Percentiles rank a stretch among this genome's conserved stretches.
phyloP scores from a whole-genome alignment of 257 asterid species.

The Lavandula angustifolia region DNA sequence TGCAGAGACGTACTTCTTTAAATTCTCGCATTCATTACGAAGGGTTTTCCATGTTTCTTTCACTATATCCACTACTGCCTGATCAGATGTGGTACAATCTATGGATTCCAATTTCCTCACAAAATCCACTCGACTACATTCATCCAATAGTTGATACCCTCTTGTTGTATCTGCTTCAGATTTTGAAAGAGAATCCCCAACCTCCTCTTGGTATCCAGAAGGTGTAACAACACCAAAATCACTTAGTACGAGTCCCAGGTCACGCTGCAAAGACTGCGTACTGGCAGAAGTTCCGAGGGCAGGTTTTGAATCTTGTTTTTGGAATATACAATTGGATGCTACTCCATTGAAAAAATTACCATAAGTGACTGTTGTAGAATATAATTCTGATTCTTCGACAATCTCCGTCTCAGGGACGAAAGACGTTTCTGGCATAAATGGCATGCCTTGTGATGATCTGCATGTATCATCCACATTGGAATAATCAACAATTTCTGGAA shows the following conservation, averaged over 20 bases:
- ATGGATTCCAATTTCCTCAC: constrained; percentile 38
- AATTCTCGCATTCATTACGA: constrained; percentile 44
- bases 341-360: constrained; percentile 40
- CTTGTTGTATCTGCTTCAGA: constrained; percentile 47
- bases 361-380: constrained; percentile 55
- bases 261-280: constrained; percentile 30
- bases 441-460: constrained; percentile 43
- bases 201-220: constrained; percentile 49
- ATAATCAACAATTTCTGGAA: constrained; percentile 37
- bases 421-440: constrained; percentile 64
- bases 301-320: constrained; percentile 40
- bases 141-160: constrained; percentile 64
- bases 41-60: constrained; percentile 76
- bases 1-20: constrained; percentile 49
- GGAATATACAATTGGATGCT: constrained; percentile 38
- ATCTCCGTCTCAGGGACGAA: constrained; percentile 67
- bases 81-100: constrained; percentile 34
- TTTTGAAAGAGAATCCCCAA: constrained; percentile 59
- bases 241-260: constrained; percentile 39
- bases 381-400: constrained; percentile 48
- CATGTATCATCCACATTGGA: constrained; percentile 41
- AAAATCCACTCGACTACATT: constrained; percentile 79
- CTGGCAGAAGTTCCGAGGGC: constrained; percentile 30
- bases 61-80: constrained; percentile 43
- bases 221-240: constrained; percentile 37